Conservation (phyloP, 75 land plant species). For the Cunninghamia lanceolata region DNA sequence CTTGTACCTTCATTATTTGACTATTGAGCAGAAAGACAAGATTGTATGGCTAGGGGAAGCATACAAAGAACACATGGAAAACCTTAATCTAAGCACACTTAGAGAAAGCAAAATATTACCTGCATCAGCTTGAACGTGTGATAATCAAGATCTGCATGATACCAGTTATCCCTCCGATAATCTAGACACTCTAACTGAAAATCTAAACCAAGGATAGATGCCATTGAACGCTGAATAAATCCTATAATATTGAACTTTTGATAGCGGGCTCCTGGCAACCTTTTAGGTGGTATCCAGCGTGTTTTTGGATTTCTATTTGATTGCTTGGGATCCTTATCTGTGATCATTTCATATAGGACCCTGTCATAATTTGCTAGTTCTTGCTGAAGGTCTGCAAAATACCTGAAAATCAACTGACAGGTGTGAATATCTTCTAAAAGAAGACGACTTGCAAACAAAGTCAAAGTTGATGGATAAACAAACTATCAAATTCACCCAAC, state of each 20-base stretch:
- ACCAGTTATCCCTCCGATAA: slow-evolving; percentile 85
- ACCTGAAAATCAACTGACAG: slow-evolving; percentile 45
- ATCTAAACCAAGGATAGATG: slow-evolving; percentile 61
- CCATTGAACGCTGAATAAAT: slow-evolving; percentile 74
- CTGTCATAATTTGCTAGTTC: slow-evolving; percentile 77
- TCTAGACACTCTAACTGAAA: slow-evolving; percentile 96
- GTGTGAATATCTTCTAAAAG: neutral
- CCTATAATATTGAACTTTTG: slow-evolving; percentile 69
- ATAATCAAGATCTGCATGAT: slow-evolving; percentile 92
- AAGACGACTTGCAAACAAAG: neutral
- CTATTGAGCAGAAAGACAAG: neutral
- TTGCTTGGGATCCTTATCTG: slow-evolving; percentile 75
- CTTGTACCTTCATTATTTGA: neutral
- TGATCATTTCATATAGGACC: slow-evolving; percentile 97
- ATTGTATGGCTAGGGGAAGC: neutral
- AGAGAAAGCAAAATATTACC: slow-evolving; percentile 44
- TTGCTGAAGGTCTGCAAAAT: slow-evolving; percentile 69
- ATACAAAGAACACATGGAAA: neutral
- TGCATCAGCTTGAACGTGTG: slow-evolving; percentile 79
- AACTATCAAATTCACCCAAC: neutral
- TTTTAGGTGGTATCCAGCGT: slow-evolving; percentile 47
- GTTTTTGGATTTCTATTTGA: slow-evolving; percentile 39
- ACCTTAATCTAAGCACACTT: neutral
- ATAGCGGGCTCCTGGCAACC: slow-evolving; percentile 53
- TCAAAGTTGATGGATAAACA: neutral